Conservation (phyloP, 2,329 filamentous ascomycete species). For the Septoria petroselini region DNA sequence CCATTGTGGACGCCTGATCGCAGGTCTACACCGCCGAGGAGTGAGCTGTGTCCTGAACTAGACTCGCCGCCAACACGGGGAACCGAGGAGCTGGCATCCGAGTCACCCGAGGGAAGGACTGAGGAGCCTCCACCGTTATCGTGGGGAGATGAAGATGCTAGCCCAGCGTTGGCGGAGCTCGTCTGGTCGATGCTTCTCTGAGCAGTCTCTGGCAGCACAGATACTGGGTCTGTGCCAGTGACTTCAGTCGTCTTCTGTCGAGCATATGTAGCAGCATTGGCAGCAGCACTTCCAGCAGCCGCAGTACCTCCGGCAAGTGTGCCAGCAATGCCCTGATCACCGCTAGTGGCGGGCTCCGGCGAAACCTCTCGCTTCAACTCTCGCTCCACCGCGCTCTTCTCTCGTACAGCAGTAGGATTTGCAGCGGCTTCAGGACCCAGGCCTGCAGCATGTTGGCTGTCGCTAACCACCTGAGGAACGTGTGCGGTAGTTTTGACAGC, state of each 20-base stretch:
- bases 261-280: slow-evolving; percentile 38
- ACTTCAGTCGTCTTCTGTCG: slow-evolving; percentile 38
- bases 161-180: not conserved
- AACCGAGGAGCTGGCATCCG: slow-evolving; percentile 3
- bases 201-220: slow-evolving; percentile 9
- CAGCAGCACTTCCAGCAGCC: slow-evolving; percentile 42
- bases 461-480: slow-evolving; percentile 63
- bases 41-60: not conserved
- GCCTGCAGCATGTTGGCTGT: slow-evolving; percentile 66
- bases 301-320: slow-evolving; percentile 29
- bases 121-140: too few relatives aligned
- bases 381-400: slow-evolving; percentile 57
- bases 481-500: too few relatives aligned
- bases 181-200: slow-evolving; percentile 31
- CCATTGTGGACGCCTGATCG: slow-evolving; percentile 11
- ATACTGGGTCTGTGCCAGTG: slow-evolving; percentile 49
- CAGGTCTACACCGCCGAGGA: slow-evolving; percentile 2
- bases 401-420: slow-evolving; percentile 52
- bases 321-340: not conserved
- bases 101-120: not conserved
- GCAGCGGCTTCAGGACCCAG: slow-evolving; percentile 65
- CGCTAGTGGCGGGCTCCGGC: slow-evolving; percentile 11
- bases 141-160: not conserved
- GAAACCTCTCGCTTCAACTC: slow-evolving; percentile 66
- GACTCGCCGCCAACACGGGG: not conserved